Base-by-base conservation (phyloP, 2,329 filamentous ascomycete species). In the Herpotrichia juniperi region DNA sequence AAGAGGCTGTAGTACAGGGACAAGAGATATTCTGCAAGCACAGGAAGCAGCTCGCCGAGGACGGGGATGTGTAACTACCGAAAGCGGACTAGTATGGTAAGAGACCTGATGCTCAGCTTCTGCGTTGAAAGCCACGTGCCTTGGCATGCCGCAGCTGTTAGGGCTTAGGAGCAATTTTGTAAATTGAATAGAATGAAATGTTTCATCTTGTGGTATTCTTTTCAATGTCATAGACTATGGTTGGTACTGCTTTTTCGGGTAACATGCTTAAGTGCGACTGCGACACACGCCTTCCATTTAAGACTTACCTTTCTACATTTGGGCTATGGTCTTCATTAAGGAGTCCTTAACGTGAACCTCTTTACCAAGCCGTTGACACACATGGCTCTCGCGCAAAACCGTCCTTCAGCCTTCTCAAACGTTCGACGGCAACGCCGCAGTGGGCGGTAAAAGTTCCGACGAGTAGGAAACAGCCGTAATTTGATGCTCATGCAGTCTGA, bases 61-160 rank as follows among this genome's bases (percentile, higher is more conserved):
- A 10, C 25, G 6, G 12, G 21, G 10, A n/a, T 21, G 40, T 12
- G 31, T 9, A 19, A n/a, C 26, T 30, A 44, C 24, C 42, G 11
- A 4, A 44, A 31, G 26, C 11, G n/a, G 42, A 16, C 10, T 44
- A 44, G 24, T 44, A 22, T 22, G 8, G 16, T 31, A 30, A 44
- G 42, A 44, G n/a, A 17, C 42, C 24, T 31, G 42, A 14, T 12
- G 16, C 42, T 31, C 26, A 44, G 42, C 42, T 44, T 44, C 42
- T 25, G 12, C 26, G 17, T 28, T 22, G 42, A 44, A 21, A 44
- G 42, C 42, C 42, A 44, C 24, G 17, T 10, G 26, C 4, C 42
- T 44, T 44, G 42, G 42, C 42, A 31, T 21, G 24, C 42, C 14
- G 25, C 22, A 31, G 42, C 26, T 22, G 42, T 44, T 44, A 12